Base-by-base conservation (phyloP, 129 eudicot species). In the Chrysanthemum makinoi region DNA sequence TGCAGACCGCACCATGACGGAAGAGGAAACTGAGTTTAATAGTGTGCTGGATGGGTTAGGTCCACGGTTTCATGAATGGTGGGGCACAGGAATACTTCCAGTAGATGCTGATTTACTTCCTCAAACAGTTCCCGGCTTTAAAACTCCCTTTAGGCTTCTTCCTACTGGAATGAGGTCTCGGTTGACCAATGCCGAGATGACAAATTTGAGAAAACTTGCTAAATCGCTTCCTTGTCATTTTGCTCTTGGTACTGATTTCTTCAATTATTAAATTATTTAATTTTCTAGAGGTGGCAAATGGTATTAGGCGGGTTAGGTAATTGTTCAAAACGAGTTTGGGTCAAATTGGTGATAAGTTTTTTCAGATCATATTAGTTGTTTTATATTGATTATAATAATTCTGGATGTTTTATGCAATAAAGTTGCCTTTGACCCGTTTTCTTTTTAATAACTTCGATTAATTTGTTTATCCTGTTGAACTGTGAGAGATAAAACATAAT, bases 21-120 rank as follows among this genome's bases (percentile, higher is more conserved):
- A 82, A 75, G 98, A 89, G 77, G 96, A 87, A 79, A 57, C 74
- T 59, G 98, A 87, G 20, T 83, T 80, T 75, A 79, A 84, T 77
- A 75, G 81, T 28, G 81, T 89, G 62, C 75, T 94, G 24, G 96
- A 94, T 86, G 88, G 90, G 52, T 85, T 94, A 78, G 98, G 98
- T 35, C 98, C 95, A 54, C 82, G 98, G 49, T 94, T 89, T 82
- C 88, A 89, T 50, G 96, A 89, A 72, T 94, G 98, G 98, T 94
- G 98, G 98, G 98, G 98, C 1, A 94, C 92, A 7, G 98, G 98
- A 77, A 69, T 89, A 67, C 92, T 94, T 80, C 98, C 98, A 56
- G 89, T 94, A 22, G 96, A 94, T 77, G 98, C 92, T 44, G 98
- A 94, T 82, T 84, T 89, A 78, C 98, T 94, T 72, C 87, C 93